Conservation (phyloP, 306 rosid species). For the Morella rubra region DNA sequence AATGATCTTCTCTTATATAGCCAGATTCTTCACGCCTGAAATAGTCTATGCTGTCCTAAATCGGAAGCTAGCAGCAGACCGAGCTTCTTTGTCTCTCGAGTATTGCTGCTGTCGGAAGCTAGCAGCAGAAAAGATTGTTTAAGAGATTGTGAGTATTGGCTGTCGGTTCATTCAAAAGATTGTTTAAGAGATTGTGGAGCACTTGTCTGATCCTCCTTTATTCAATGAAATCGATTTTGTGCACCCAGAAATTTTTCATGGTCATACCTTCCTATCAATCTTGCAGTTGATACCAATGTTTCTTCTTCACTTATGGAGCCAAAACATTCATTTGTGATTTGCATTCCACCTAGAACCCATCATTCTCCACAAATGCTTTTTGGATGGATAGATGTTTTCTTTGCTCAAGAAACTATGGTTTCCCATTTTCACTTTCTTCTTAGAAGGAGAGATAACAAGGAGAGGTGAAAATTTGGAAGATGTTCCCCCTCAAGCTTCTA, state of each 20-base stretch:
- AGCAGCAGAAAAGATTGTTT: too few species aligned
- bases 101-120: too few species aligned
- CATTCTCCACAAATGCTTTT: not conserved
- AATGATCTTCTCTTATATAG: too few species aligned
- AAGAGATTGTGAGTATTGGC: too few species aligned
- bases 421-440: not conserved
- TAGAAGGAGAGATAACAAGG: too few species aligned
- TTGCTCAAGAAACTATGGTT: not conserved
- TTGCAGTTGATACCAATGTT: not conserved
- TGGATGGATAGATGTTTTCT: not conserved
- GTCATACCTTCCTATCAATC: not conserved
- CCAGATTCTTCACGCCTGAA: too few species aligned
- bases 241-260: not conserved
- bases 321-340: not conserved
- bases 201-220: too few species aligned
- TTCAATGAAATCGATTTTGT: not conserved
- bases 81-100: too few species aligned
- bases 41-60: too few species aligned
- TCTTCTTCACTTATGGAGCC: not conserved
- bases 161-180: too few species aligned
- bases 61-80: too few species aligned
- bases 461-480: not conserved
- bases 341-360: not conserved
- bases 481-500: not conserved
- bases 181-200: too few species aligned